Evolutionary conservation across 768 basidiomycete genomes (phyloP).

Genomic region (Tylopilus plumbeoviolaceoides): DNA sequence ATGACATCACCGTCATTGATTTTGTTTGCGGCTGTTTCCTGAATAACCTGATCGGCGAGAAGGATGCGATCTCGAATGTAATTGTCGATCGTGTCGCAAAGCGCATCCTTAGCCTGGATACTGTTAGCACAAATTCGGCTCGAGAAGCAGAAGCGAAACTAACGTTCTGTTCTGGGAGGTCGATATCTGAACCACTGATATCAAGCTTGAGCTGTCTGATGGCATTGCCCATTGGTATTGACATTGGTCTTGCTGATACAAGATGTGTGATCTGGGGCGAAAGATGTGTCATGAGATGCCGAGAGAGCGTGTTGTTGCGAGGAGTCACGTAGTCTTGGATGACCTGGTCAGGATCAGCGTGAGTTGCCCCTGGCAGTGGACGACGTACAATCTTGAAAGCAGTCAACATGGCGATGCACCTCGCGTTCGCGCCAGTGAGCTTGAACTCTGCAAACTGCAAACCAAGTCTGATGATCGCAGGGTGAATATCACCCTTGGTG

Average conservation of each 20-base stretch:
- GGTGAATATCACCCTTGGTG: constrained; percentile 86
- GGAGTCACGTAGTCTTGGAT: constrained; percentile 90
- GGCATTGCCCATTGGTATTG: constrained; percentile 91
- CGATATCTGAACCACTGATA: constrained; percentile 88
- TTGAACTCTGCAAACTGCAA: constrained; percentile 89
- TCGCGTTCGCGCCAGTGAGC: constrained; percentile 91
- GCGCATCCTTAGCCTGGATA: constrained; percentile 75
- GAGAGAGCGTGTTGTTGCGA: constrained; percentile 77
- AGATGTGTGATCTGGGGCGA: constrained; percentile 92
- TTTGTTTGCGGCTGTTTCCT: constrained; percentile 83
- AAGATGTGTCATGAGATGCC: constrained; percentile 88
- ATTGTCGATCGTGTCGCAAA: constrained; percentile 83
- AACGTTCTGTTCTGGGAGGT: constrained; percentile 94
- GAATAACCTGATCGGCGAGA: constrained; percentile 90
- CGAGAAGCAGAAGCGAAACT: constrained; percentile 14
- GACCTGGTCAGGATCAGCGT: constrained; percentile 47
- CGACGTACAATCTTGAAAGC: constrained; percentile 83
- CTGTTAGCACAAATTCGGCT: background rate
- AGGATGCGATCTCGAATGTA: constrained; percentile 94
- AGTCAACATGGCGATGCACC: constrained; percentile 88
- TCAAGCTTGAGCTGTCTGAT: constrained; percentile 93
- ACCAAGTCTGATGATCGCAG: constrained; percentile 79
- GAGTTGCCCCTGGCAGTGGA: background rate
- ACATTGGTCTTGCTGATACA: constrained; percentile 84
- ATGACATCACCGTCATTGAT: constrained; percentile 93